Conservation (phyloP, 768 basidiomycete species). For the Dacryopinax spathularia region DNA sequence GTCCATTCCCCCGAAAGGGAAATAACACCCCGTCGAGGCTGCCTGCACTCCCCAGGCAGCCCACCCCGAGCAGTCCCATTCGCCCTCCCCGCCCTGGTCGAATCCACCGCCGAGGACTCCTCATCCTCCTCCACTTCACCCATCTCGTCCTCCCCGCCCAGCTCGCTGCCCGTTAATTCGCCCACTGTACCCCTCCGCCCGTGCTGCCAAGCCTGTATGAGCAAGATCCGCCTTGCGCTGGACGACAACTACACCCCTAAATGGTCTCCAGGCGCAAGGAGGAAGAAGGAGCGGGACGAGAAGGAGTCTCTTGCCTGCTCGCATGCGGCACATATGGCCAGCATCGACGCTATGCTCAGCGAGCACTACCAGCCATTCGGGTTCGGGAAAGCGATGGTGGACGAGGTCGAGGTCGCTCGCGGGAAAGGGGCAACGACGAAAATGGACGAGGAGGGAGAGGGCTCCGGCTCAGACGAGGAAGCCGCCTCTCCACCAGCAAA, state of each 20-base stretch:
- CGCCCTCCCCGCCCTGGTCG: background rate
- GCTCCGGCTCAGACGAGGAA: background rate
- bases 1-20: background rate
- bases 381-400: background rate
- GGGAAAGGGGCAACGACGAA: background rate
- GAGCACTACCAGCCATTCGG: background rate
- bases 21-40: background rate
- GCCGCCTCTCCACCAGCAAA: background rate
- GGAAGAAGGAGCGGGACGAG: conserved; percentile 1
- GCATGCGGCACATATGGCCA: background rate
- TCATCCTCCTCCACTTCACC: background rate
- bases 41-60: background rate
- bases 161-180: background rate
- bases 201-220: background rate
- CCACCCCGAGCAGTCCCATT: background rate
- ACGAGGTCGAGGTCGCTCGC: background rate
- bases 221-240: background rate
- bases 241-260: background rate
- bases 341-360: background rate
- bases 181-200: background rate
- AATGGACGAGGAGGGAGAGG: background rate
- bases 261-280: background rate
- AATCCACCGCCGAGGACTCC: background rate
- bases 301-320: background rate
- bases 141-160: background rate